A percentile compares a stretch with the other conserved stretches of the same genome.
phyloP scores from a whole-genome alignment of 176 grass and related monocot genomes.

The Musa acuminata region DNA sequence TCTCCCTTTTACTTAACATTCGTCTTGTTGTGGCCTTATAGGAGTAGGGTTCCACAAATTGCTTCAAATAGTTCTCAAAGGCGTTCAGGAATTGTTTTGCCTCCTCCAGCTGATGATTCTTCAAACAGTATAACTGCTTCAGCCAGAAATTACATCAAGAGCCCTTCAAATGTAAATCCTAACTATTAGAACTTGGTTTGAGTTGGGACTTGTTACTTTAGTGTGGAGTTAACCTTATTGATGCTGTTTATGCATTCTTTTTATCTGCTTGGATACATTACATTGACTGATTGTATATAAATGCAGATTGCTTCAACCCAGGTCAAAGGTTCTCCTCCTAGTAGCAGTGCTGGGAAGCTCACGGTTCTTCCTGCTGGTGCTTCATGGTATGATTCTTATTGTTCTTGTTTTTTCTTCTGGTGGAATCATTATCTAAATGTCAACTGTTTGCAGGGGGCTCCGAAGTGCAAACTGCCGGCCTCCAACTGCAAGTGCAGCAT shows the following conservation, averaged over 20 bases:
- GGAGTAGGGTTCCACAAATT: slow-evolving; percentile 95
- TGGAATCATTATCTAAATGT: slow-evolving; percentile 14
- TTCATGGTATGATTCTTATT: slow-evolving; percentile 55
- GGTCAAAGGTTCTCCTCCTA: slow-evolving; percentile 56
- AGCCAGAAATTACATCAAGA: slow-evolving; percentile 51
- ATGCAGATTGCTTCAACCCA: slow-evolving; percentile 54
- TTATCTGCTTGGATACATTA: slow-evolving; percentile 20
- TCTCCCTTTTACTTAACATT: slow-evolving; percentile 12
- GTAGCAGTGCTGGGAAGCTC: slow-evolving; percentile 62
- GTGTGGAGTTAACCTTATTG: background rate
- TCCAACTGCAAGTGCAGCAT: slow-evolving; percentile 27
- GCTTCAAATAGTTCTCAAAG: slow-evolving; percentile 61
- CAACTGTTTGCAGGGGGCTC: slow-evolving; percentile 44
- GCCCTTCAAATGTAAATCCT: slow-evolving; percentile 49
- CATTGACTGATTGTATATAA: slow-evolving; percentile 21
- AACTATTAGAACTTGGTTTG: background rate
- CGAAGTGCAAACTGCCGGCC: slow-evolving; percentile 42
- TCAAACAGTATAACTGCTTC: slow-evolving; percentile 44
- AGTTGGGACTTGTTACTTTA: background rate
- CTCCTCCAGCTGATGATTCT: slow-evolving; percentile 72
- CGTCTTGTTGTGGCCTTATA: slow-evolving; percentile 29
- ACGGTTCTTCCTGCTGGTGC: slow-evolving; percentile 53
- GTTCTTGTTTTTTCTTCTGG: slow-evolving; percentile 1
- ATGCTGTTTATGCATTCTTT: slow-evolving; percentile 18
- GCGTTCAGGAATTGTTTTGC: slow-evolving; percentile 63